Evolutionary conservation across 352 stramenopile species (phyloP), one percentile per base, ranked within the genome.

Genomic region (Aphanomyces astaci): DNA sequence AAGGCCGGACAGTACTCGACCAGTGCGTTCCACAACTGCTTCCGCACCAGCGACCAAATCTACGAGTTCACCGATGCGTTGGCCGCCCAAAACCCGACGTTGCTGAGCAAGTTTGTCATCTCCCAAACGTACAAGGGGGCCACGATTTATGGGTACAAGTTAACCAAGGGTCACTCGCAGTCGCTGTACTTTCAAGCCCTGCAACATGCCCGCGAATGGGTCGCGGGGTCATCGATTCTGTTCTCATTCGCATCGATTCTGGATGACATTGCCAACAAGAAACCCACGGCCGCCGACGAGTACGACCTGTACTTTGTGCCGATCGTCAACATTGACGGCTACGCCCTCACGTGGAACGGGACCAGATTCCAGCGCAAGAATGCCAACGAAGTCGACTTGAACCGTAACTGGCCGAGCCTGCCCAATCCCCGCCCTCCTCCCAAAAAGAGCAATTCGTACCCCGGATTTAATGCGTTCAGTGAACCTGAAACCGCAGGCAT

Each of bases 271-370:
- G n/a, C n/a, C n/a, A n/a, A n/a, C n/a, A n/a, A n/a, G n/a, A n/a
- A n/a, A n/a, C n/a, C n/a, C n/a, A n/a, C n/a, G n/a, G n/a, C n/a
- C n/a, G n/a, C n/a, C n/a, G n/a, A n/a, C n/a, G n/a, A n/a, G n/a
- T n/a, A n/a, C n/a, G n/a, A n/a, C n/a, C n/a, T n/a, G n/a, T n/a
- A n/a, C n/a, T n/a, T n/a, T n/a, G n/a, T n/a, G n/a, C n/a, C n/a
- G n/a, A n/a, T n/a, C n/a, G n/a, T n/a, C n/a, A n/a, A 92, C 62
- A 73, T 89, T 48, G 84, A 92, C 43, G 84, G 84, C 22, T 92
- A 90, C 73, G 74, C 80, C 24, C 86, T 87, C 71, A 78, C 84
- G 53, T 88, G 78, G 78, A 46, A 24, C 48, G 28, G 19, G 60
- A 25, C 24, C 10, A 28, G 54, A 0, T 63, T 48, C 30, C 54